These are phyloP conservation scores for Clavariopsis aquatica DNA, from an alignment of 495 filamentous ascomycete species.

Conservation along the genomic window DNA sequence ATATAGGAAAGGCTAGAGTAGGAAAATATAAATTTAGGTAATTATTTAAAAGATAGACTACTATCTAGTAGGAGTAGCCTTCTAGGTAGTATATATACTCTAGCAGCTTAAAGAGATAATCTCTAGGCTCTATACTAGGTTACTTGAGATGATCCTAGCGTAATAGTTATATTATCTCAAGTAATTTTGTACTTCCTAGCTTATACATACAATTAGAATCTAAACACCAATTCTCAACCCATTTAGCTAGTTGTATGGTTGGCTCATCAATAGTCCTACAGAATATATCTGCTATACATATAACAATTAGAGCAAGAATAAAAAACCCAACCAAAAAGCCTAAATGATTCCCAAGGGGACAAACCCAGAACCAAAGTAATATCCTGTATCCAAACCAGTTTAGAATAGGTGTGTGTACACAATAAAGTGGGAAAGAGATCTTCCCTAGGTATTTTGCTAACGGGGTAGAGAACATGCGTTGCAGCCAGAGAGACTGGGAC, in stretches of 20 bases:
- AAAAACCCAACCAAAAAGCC: background rate
- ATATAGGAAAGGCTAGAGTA: too few relatives aligned
- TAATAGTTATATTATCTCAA: too few relatives aligned
- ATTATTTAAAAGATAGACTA: too few relatives aligned
- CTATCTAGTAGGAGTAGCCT: too few relatives aligned
- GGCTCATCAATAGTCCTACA: background rate
- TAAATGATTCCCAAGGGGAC: background rate
- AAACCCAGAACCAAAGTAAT: background rate
- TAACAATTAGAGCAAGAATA: background rate
- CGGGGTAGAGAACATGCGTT: slow-evolving; percentile 18
- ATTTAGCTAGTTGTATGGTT: background rate
- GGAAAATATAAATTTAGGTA: too few relatives aligned
- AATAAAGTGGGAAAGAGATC: slow-evolving; percentile 55
- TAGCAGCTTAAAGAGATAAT: too few relatives aligned
- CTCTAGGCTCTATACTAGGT: too few relatives aligned
- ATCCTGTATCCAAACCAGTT: background rate
- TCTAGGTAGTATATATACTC: too few relatives aligned
- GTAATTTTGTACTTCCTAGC: too few relatives aligned
- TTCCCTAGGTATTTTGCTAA: slow-evolving; percentile 51
- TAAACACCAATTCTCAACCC: background rate
- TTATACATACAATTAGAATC: background rate
- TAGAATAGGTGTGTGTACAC: slow-evolving; percentile 54
- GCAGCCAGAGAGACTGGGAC: background rate
- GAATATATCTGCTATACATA: background rate
- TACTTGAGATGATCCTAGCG: too few relatives aligned